Percentiles rank a stretch among this genome's conserved stretches.
Conservation (phyloP, 768 basidiomycete genomes). For the Cyathus striatus region DNA sequence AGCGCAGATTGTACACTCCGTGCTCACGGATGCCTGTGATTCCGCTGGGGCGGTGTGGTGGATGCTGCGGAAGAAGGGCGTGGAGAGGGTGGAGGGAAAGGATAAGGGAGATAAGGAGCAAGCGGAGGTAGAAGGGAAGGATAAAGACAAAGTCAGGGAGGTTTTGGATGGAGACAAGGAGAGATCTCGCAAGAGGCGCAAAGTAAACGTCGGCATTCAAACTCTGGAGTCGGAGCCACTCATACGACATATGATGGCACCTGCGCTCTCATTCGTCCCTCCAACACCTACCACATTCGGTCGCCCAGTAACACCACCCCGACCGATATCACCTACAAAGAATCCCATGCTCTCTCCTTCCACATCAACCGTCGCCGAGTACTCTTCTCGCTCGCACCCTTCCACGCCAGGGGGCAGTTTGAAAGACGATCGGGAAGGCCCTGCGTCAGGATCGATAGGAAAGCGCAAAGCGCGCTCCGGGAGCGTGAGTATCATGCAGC, state of each 20-base stretch:
- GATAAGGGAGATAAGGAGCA: background rate
- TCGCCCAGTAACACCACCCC: conserved; percentile 50
- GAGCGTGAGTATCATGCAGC: conserved; percentile 94
- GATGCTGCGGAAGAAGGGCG: conserved; percentile 85
- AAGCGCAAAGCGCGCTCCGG: conserved; percentile 77
- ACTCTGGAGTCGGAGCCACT: conserved; percentile 30
- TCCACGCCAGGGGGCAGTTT: conserved; percentile 63
- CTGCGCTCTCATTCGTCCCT: conserved; percentile 70
- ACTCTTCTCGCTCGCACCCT: conserved; percentile 57
- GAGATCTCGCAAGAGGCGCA: conserved; percentile 26
- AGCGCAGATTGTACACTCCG: conserved; percentile 92
- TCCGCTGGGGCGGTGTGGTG: conserved; percentile 91
- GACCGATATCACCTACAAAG: conserved; percentile 35
- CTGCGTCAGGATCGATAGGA: conserved; percentile 39
- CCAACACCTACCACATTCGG: conserved; percentile 67
- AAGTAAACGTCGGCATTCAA: conserved; percentile 36
- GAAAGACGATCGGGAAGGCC: conserved; percentile 44
- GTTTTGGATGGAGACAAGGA: conserved; percentile 1
- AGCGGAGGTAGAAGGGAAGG: conserved; percentile 5
- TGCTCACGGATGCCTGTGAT: conserved; percentile 89
- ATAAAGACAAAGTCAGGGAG: conserved; percentile 5
- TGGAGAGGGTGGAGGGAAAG: conserved; percentile 34
- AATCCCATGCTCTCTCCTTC: conserved; percentile 59
- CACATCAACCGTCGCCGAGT: conserved; percentile 39
- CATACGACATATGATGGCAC: conserved; percentile 34